A percentile compares a stretch with the other conserved stretches of the same genome.
phyloP scores from a whole-genome alignment of 78 protist species.

The Goniomonas avonlea region DNA sequence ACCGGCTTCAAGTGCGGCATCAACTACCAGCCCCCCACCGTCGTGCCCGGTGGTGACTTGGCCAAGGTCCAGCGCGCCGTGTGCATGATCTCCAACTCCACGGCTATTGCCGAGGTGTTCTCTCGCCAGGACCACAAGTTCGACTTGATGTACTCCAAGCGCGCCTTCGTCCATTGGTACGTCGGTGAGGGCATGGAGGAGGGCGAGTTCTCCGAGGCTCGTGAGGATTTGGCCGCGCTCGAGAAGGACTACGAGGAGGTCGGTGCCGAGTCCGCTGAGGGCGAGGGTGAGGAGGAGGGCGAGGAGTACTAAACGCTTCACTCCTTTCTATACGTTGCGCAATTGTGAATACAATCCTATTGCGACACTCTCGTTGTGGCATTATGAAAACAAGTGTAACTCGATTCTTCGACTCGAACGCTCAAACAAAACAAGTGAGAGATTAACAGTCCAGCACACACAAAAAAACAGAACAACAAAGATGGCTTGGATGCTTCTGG shows the following conservation, averaged over 20 bases:
- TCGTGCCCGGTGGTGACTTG: conserved; percentile 69
- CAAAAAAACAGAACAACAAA: no score
- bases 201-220: conserved; percentile 98
- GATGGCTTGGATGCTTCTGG: no score
- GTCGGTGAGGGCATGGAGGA: conserved; percentile 99
- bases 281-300: conserved; percentile 63
- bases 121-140: conserved; percentile 85
- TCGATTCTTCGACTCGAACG: no score
- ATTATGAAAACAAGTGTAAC: no score
- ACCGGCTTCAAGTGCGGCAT: conserved; percentile 92
- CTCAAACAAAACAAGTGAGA: no score
- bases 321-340: no score
- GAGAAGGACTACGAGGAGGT: conserved; percentile 88
- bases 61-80: conserved; percentile 72
- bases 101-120: conserved; percentile 95
- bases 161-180: conserved; percentile 98
- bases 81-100: conserved; percentile 83
- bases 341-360: no score
- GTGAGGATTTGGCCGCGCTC: conserved; percentile 83
- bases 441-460: no score
- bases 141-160: conserved; percentile 95
- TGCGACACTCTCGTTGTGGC: no score
- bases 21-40: conserved; percentile 75
- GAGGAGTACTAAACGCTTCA: conserved; percentile 47
- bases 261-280: conserved; percentile 73